Evolutionary conservation across 1,139 yeast species (phyloP).

Genomic region (Yarrowia galli): DNA sequence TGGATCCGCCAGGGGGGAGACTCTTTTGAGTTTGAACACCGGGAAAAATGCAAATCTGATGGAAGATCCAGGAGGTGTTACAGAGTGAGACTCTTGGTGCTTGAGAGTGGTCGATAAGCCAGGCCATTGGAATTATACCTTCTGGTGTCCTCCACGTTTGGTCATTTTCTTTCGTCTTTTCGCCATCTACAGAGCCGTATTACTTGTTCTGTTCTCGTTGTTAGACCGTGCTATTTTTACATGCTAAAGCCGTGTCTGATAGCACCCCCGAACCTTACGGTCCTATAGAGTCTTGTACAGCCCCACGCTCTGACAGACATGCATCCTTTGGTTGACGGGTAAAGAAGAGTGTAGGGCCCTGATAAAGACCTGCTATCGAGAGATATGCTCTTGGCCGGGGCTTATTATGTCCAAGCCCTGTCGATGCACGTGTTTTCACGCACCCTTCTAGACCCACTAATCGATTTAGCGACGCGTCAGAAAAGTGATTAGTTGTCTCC

Average conservation of each 20-base stretch:
- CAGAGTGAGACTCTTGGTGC: conserved; percentile 8
- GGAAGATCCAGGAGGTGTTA: conserved; percentile 35
- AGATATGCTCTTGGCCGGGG: not conserved
- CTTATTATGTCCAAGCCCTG: not conserved
- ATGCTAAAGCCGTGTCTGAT: conserved; percentile 35
- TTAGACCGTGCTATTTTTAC: conserved; percentile 29
- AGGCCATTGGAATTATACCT: not conserved
- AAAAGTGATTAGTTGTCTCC: not conserved
- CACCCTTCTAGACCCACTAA: not conserved
- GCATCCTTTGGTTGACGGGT: not conserved
- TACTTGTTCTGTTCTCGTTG: not conserved
- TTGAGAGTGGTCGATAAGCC: not conserved
- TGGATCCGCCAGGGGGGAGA: conserved; percentile 33
- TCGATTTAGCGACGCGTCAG: not conserved
- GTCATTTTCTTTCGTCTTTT: not conserved
- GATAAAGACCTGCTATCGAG: not conserved
- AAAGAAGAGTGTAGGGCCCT: not conserved
- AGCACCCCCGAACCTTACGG: conserved; percentile 4
- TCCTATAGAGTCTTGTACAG: conserved; percentile 16
- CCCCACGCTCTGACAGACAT: conserved; percentile 32
- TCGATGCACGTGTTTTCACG: not conserved
- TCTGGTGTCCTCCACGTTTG: not conserved
- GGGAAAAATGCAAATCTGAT: conserved; percentile 28
- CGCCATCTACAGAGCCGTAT: not conserved
- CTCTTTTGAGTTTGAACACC: not conserved